Conservation (phyloP, 108 stramenopile species). For the Schizochytrium sp. region DNA sequence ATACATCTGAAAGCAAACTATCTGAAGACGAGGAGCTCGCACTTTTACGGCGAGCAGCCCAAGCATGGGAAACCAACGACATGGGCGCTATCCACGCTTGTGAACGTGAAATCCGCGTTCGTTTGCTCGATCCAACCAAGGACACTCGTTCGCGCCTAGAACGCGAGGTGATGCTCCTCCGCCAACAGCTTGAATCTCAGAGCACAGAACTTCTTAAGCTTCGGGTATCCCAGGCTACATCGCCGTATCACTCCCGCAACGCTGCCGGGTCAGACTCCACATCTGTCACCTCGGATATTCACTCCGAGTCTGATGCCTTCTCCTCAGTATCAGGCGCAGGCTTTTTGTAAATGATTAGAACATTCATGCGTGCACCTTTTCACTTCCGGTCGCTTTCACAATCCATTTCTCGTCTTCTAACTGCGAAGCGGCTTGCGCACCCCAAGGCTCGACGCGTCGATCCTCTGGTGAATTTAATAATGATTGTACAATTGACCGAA, state of each 20-base stretch:
- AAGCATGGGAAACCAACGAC: slow-evolving; percentile 18
- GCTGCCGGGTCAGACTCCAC: neutral
- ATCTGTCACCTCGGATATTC: neutral
- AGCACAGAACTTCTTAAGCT: neutral
- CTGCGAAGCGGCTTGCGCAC: no score
- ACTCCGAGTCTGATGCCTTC: slow-evolving; percentile 10
- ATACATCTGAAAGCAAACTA: neutral
- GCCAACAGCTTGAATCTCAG: slow-evolving; percentile 34
- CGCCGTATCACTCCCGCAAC: neutral
- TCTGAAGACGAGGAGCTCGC: slow-evolving; percentile 1
- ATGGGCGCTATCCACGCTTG: neutral
- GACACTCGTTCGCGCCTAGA: neutral
- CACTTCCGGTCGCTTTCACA: no score
- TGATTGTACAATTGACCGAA: no score
- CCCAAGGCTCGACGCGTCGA: no score
- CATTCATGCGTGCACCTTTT: no score
- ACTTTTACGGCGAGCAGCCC: neutral
- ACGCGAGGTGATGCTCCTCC: slow-evolving; percentile 3
- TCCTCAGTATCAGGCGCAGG: slow-evolving; percentile 14
- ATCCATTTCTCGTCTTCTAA: no score
- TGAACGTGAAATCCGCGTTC: neutral
- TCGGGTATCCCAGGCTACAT: neutral
- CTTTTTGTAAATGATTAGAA: neutral
- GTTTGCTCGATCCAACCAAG: neutral
- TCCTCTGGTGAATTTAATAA: no score